phyloP scores from a whole-genome alignment of 345 rosid species.

The Lepidium aucheri region DNA sequence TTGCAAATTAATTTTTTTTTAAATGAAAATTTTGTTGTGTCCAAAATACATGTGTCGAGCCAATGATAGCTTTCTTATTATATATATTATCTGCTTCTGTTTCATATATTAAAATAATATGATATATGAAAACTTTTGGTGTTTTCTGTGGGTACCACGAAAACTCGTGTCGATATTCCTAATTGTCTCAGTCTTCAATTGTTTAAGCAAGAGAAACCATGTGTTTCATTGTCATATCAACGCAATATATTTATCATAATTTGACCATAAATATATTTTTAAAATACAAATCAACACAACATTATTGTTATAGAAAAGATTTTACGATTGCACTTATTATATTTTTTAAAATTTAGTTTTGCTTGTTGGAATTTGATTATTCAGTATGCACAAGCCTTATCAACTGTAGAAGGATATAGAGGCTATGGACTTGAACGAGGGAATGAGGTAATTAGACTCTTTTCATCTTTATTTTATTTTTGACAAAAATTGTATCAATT shows the following conservation, averaged over 20 bases:
- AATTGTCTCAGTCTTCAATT: too few relatives aligned
- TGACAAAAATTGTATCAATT: not conserved
- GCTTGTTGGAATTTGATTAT: conserved; percentile 2
- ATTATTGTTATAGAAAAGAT: too few relatives aligned
- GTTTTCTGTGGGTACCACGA: not conserved
- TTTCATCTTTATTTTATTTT: not conserved
- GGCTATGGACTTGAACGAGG: conserved; percentile 31
- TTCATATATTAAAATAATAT: not conserved
- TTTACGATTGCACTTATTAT: too few relatives aligned
- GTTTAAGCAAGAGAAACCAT: too few relatives aligned
- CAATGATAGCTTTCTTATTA: too few relatives aligned
- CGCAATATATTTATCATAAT: too few relatives aligned
- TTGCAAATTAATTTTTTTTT: not conserved
- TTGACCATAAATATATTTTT: too few relatives aligned
- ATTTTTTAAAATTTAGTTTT: too few relatives aligned
- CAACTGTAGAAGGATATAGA: conserved; percentile 38
- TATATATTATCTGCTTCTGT: not conserved
- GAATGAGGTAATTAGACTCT: conserved; percentile 2
- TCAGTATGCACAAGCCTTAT: conserved; percentile 53
- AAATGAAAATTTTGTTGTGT: not conserved
- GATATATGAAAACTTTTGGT: not conserved
- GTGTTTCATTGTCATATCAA: too few relatives aligned
- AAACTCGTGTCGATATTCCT: not conserved
- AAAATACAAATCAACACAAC: too few relatives aligned
- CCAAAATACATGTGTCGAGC: not conserved